Base-by-base conservation (phyloP, 2,329 filamentous ascomycete genomes). In the Thelonectria discophora region DNA sequence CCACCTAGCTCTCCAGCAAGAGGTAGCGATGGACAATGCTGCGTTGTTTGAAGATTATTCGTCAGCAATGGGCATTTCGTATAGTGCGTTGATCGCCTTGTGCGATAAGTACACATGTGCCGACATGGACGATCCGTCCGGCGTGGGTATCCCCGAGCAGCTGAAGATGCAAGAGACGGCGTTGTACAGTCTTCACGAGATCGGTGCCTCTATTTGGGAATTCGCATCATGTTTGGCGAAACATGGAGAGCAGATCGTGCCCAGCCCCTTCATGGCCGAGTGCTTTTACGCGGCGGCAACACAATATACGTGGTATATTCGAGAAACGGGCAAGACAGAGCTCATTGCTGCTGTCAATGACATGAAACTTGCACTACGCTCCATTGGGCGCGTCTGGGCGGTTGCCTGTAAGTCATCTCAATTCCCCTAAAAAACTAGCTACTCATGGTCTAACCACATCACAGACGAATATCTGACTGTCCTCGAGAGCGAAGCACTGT, bases 61-160 rank as follows among this genome's bases (percentile, higher is more conserved):
- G 2, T 47, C 53, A 8, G 59, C 59, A 11, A 37, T 48, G 2
- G 54, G 59, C 4, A 43, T 62, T 3, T 58, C 30, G n/a, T 48
- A 42, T 42, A 62, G 59, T 15, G 59, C 59, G 7, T 9, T 62
- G 1, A 42, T 62, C n/a, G 15, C 59, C 1, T 24, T 62, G 15
- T 62, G 54, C n/a, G 54, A 58, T 30, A 57, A 54, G 15, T 18
- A 62, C 24, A 57, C 30, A 2, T 62, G 59, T 9, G 59, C 59
- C 3, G 59, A 62, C 11, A 7, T 52, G 27, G 59, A 62, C 43
- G 54, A 62, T 12, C 12, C 32, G 5, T 42, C 59, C 11, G 59
- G 54, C 24, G 59, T 62, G 9, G 54, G 59, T 2, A 57, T 51
- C n/a, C 54, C 53, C 27, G 59, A 54, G 34, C 59, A 62, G 32